phyloP scores from a whole-genome alignment of 2,329 filamentous ascomycete species.

The Diaporthe nobilis region DNA sequence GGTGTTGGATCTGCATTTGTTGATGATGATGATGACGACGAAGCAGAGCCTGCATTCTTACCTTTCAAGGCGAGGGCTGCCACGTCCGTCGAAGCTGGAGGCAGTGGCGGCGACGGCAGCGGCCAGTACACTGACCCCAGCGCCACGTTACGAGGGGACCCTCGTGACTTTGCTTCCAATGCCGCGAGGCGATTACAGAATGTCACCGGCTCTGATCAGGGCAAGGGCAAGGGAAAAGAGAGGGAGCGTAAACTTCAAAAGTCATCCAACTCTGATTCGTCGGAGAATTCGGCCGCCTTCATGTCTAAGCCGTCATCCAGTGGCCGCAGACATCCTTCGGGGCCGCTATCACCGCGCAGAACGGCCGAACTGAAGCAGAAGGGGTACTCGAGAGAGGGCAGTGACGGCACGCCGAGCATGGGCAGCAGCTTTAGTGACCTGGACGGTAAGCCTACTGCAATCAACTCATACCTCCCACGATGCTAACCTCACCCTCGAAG shows the following conservation, averaged over 20 bases:
- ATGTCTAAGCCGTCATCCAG: slow-evolving; percentile 49
- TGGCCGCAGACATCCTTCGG: slow-evolving; percentile 54
- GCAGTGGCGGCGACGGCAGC: slow-evolving; percentile 48
- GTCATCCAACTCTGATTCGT: slow-evolving; percentile 75
- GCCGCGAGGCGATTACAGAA: slow-evolving; percentile 49
- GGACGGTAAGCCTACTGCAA: slow-evolving; percentile 68
- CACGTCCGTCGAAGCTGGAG: slow-evolving; percentile 38
- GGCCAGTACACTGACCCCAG: slow-evolving; percentile 57
- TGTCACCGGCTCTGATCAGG: slow-evolving; percentile 31
- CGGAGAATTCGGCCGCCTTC: slow-evolving; percentile 66
- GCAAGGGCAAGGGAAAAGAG: slow-evolving; percentile 48
- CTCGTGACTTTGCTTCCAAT: slow-evolving; percentile 49
- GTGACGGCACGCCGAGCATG: slow-evolving; percentile 83
- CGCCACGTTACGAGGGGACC: slow-evolving; percentile 66
- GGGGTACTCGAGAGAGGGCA: slow-evolving; percentile 71
- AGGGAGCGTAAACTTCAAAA: slow-evolving; percentile 52
- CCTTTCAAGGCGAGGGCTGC: slow-evolving; percentile 56
- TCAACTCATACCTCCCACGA: too few species aligned
- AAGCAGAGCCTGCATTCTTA: slow-evolving; percentile 70
- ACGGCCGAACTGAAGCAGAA: slow-evolving; percentile 70
- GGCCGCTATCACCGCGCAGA: slow-evolving; percentile 71
- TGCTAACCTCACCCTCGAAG: slow-evolving; percentile 56
- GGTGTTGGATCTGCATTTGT: slow-evolving; percentile 44
- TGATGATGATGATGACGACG: slow-evolving; percentile 59
- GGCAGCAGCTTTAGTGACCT: slow-evolving; percentile 90